Conservation (phyloP, 2,329 filamentous ascomycete species). For the Biscogniauxia sp. region DNA sequence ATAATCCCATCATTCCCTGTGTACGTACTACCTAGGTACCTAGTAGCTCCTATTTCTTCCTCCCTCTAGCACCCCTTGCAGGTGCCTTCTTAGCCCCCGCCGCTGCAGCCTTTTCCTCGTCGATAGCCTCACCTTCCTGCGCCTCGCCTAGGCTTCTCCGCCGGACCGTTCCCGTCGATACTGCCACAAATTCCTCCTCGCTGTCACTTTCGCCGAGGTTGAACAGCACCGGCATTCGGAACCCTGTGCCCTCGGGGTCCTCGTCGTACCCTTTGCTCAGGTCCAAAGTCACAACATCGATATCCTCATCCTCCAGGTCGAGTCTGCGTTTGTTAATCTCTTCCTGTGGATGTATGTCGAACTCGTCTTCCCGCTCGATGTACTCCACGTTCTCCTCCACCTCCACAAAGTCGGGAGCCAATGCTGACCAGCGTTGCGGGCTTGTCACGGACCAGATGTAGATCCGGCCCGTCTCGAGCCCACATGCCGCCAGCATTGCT, state of each 20-base stretch:
- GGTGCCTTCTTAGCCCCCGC: conserved; percentile 30
- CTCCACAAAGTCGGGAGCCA: conserved; percentile 95
- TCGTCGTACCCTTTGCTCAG: conserved; percentile 60
- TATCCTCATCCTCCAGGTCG: conserved; percentile 88
- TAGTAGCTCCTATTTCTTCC: conserved; percentile 34
- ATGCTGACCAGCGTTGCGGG: conserved; percentile 93
- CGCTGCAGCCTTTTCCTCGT: conserved; percentile 32
- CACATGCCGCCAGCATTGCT: conserved; percentile 85
- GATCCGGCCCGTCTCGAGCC: conserved; percentile 87
- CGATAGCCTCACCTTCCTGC: conserved; percentile 56
- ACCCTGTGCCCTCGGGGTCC: conserved; percentile 58
- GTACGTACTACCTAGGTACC: too few species aligned
- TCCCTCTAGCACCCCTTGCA: conserved; percentile 39
- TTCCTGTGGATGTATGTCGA: conserved; percentile 94
- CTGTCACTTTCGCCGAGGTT: conserved; percentile 92
- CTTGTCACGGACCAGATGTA: conserved; percentile 96
- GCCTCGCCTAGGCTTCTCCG: conserved; percentile 77
- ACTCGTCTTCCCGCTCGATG: conserved; percentile 92
- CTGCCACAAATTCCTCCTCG: conserved; percentile 78
- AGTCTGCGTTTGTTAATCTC: conserved; percentile 89
- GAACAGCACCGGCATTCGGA: conserved; percentile 89
- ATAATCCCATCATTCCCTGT: too few species aligned
- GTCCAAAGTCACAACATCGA: conserved; percentile 83
- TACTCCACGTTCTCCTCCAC: conserved; percentile 99
- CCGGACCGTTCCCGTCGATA: conserved; percentile 78